Evolutionary conservation across 768 basidiomycete species (phyloP).

Genomic region (Pleurotus giganteus): DNA sequence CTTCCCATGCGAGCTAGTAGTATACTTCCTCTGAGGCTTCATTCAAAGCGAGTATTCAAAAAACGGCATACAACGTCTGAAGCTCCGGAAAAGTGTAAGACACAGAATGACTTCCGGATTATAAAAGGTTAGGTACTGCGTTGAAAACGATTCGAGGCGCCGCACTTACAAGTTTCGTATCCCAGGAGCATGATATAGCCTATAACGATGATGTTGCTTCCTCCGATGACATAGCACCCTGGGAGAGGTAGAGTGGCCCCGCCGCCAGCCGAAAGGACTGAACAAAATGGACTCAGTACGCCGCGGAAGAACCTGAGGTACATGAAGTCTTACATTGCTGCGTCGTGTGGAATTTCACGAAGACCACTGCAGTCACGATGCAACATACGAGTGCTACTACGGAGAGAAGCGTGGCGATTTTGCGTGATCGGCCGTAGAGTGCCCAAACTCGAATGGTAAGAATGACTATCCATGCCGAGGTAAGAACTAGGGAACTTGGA

Average conservation of each 20-base stretch:
- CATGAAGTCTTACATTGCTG: background rate
- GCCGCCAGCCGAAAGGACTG: background rate
- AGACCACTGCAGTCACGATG: background rate
- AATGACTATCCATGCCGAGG: background rate
- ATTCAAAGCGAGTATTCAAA: background rate
- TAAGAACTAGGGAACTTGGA: background rate
- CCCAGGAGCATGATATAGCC: background rate
- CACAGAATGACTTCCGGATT: background rate
- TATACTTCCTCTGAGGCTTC: background rate
- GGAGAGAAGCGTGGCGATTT: background rate
- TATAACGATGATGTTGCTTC: slow-evolving; percentile 3
- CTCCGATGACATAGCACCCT: slow-evolving; percentile 3
- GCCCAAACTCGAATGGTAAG: slow-evolving; percentile 1
- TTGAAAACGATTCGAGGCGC: background rate
- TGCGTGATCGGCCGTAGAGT: background rate
- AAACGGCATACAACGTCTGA: background rate
- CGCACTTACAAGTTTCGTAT: background rate
- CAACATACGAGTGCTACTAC: background rate
- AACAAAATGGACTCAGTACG: background rate
- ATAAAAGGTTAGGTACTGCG: background rate
- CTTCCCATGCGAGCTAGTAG: background rate
- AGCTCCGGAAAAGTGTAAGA: background rate
- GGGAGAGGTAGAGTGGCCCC: background rate
- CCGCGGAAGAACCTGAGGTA: background rate
- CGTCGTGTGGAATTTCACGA: slow-evolving; percentile 1